A percentile compares a stretch with the other conserved stretches of the same genome.
phyloP scores from a whole-genome alignment of 495 filamentous ascomycete species.

The Neurospora sp. region DNA sequence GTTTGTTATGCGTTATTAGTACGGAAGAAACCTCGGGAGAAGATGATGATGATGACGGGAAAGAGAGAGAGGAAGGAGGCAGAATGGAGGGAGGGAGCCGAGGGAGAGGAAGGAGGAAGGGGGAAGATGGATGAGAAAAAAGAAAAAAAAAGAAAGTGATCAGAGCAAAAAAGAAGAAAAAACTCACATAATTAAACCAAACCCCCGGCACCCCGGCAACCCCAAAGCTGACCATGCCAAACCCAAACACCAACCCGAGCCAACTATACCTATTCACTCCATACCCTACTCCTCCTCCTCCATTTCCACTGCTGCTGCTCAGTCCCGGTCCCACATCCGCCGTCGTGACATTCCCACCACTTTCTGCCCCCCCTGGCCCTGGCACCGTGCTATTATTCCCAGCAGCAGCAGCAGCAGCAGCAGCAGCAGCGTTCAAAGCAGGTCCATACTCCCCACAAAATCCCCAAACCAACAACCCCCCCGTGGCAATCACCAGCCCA shows the following conservation, averaged over 20 bases:
- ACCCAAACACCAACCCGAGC: conserved; percentile 22
- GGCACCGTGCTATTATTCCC: background rate
- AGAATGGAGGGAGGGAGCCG: background rate
- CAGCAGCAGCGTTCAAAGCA: background rate
- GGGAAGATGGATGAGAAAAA: background rate
- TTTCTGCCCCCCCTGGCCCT: background rate
- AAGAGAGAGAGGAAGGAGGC: background rate
- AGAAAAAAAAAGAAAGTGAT: no score
- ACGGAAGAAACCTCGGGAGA: background rate
- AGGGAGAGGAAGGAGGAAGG: background rate
- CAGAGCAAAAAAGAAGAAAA: background rate
- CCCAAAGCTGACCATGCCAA: conserved; percentile 23
- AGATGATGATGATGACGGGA: background rate
- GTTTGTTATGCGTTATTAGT: background rate
- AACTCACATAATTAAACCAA: conserved; percentile 25
- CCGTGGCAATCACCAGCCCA: conserved; percentile 14
- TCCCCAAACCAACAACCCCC: conserved; percentile 21
- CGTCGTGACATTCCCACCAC: background rate
- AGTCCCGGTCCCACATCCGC: background rate
- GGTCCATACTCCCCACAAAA: conserved; percentile 17
- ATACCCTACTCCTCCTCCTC: background rate
- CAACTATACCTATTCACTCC: conserved; percentile 6
- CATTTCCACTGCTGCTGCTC: background rate
- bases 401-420: background rate
- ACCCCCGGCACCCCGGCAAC: conserved; percentile 19